Conservation (phyloP, 495 filamentous ascomycete species). For the Neurospora sp. region DNA sequence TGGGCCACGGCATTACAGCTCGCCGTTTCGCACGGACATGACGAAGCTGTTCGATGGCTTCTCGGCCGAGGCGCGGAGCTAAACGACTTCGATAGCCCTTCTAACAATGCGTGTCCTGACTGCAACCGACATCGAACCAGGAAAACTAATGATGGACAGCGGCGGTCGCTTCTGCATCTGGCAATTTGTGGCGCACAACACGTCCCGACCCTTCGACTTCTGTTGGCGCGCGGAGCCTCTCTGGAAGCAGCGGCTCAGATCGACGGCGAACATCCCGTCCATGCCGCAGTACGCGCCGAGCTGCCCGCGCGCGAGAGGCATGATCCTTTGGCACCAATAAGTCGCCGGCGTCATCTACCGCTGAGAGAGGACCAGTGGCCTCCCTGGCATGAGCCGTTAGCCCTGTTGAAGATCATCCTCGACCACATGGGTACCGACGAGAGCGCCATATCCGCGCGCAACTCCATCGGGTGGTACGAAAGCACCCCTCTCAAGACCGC, state of each 20-base stretch:
- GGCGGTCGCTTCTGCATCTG: background rate
- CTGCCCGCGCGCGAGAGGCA: background rate
- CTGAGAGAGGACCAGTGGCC: background rate
- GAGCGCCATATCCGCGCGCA: background rate
- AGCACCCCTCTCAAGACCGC: background rate
- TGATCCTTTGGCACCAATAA: background rate
- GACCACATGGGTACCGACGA: background rate
- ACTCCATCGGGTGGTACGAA: background rate
- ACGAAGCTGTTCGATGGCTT: background rate
- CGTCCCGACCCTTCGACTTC: background rate
- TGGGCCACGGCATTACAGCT: background rate
- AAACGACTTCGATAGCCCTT: background rate
- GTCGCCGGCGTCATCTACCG: background rate
- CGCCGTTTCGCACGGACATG: background rate
- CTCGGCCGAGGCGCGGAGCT: background rate
- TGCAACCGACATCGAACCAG: background rate
- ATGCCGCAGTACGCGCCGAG: background rate
- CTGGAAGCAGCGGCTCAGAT: background rate
- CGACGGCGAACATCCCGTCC: background rate
- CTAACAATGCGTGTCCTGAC: background rate
- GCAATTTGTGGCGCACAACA: background rate
- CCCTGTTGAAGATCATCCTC: background rate
- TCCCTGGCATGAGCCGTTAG: background rate
- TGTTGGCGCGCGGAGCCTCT: background rate
- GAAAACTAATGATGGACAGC: background rate